A percentile compares a stretch with the other conserved stretches of the same genome.
phyloP scores from a whole-genome alignment of 441 rosid genomes.

The Populus hybrid region DNA sequence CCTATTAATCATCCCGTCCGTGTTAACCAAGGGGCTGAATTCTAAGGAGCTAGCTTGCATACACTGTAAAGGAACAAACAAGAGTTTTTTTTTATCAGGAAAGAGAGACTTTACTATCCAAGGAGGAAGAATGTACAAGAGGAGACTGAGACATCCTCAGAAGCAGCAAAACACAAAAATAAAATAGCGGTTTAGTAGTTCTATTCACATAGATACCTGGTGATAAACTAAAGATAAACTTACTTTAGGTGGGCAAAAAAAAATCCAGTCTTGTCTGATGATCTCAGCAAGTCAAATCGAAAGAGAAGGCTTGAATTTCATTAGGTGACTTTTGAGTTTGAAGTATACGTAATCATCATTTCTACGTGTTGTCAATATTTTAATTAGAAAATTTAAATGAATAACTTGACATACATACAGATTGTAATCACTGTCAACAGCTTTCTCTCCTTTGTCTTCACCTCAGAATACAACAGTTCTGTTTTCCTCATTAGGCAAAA shows the following conservation, averaged over 20 bases:
- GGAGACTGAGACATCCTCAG: neutral
- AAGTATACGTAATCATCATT: neutral
- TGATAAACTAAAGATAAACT: neutral
- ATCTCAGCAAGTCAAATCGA: neutral
- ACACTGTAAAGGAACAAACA: neutral
- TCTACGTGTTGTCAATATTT: neutral
- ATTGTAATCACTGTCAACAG: constrained; percentile 4
- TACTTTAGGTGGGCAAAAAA: neutral
- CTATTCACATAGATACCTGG: neutral
- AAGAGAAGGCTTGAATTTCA: neutral
- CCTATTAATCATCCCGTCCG: neutral
- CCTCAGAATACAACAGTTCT: constrained; percentile 70
- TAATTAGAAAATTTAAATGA: neutral
- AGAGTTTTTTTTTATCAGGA: neutral
- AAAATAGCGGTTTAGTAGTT: no score
- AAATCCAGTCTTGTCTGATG: no score
- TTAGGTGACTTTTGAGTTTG: neutral
- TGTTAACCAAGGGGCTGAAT: neutral
- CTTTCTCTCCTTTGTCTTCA: neutral
- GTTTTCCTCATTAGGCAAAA: constrained; percentile 61
- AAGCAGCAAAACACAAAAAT: neutral
- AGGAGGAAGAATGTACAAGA: no score
- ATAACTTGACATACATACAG: neutral
- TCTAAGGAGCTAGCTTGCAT: neutral
- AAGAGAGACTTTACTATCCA: no score